A percentile compares a stretch with the other conserved stretches of the same genome.
phyloP scores from a whole-genome alignment of 192 early-diverging fungal species.

The Backusella liffmaniae region DNA sequence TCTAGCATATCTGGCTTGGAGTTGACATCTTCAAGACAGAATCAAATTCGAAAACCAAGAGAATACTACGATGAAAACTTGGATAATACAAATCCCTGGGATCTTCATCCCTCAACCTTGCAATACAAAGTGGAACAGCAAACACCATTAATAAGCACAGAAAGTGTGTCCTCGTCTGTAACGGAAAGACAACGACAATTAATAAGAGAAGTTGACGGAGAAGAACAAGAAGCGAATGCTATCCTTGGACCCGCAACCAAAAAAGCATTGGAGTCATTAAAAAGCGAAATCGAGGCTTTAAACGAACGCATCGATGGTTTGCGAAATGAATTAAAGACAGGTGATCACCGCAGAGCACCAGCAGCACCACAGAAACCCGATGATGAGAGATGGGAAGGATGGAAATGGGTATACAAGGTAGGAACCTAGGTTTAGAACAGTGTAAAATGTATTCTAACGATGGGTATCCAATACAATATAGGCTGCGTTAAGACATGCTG shows the following conservation, averaged over 20 bases:
- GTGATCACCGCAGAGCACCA: slow-evolving; percentile 4
- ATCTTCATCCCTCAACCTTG: neutral
- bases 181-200: neutral
- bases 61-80: slow-evolving; percentile 16
- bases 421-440: neutral
- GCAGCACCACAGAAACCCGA: neutral
- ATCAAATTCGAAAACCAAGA: neutral
- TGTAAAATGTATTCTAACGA: neutral
- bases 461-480: neutral
- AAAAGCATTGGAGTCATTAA: slow-evolving; percentile 35
- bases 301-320: slow-evolving; percentile 38
- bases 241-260: slow-evolving; percentile 33
- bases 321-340: slow-evolving; percentile 27
- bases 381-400: slow-evolving; percentile 20
- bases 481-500: slow-evolving; percentile 27
- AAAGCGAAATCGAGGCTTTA: slow-evolving; percentile 33
- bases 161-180: slow-evolving; percentile 12
- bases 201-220: neutral
- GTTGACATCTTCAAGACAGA: neutral
- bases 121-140: neutral
- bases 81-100: slow-evolving; percentile 27
- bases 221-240: slow-evolving; percentile 10
- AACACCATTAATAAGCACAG: neutral
- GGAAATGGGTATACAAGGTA: slow-evolving; percentile 36
- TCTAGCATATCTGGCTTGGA: neutral